These are phyloP conservation scores for Coemansia sp. DNA, from an alignment of 192 early-diverging fungal species.

Conservation along the genomic window DNA sequence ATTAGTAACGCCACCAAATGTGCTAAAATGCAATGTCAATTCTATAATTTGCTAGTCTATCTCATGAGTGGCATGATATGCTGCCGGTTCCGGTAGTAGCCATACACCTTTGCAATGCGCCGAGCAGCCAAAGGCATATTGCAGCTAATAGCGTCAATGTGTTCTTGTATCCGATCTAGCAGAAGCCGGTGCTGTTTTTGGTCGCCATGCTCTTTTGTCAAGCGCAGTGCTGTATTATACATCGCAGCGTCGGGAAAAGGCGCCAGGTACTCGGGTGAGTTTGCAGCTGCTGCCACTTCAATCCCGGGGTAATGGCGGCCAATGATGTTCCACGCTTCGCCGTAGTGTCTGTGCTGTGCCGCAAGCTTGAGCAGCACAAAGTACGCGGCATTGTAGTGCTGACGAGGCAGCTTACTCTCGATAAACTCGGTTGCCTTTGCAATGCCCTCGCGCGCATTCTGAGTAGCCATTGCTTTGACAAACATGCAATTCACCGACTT, in stretches of 20 bases:
- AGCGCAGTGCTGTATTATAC: conserved; percentile 23
- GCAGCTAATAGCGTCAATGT: conserved; percentile 8
- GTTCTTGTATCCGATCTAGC: conserved; percentile 21
- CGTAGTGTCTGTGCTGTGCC: conserved; percentile 11
- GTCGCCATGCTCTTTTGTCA: conserved; percentile 12
- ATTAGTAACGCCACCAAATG: no score
- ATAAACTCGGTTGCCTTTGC: conserved; percentile 12
- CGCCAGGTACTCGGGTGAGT: background rate
- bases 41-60: no score
- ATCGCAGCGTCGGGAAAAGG: conserved; percentile 32
- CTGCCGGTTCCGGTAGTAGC: background rate
- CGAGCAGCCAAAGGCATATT: conserved; percentile 1
- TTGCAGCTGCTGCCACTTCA: background rate
- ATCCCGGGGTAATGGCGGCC: conserved; percentile 21
- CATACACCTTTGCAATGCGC: conserved; percentile 20
- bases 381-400: conserved; percentile 22
- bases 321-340: conserved; percentile 16
- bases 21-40: no score
- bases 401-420: conserved; percentile 13
- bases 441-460: no score
- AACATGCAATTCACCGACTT: conserved; percentile 43
- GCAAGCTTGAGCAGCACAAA: conserved; percentile 16
- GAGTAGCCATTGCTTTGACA: background rate
- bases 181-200: conserved; percentile 19
- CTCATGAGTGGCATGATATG: no score